Evolutionary conservation across 495 filamentous ascomycete species (phyloP).

Genomic region (Sabuloglossum arenarium): DNA sequence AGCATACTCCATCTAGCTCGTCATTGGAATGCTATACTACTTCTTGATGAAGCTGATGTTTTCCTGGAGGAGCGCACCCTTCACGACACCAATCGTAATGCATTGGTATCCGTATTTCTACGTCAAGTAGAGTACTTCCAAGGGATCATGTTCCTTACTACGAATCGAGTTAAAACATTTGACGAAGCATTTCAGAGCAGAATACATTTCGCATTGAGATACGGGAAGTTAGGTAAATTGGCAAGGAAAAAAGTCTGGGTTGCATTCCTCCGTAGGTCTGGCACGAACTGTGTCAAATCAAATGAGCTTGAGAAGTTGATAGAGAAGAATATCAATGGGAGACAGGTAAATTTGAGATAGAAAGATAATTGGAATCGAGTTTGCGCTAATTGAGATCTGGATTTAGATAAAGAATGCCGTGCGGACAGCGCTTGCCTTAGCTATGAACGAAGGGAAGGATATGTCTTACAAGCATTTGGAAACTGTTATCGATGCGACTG

Average conservation of each 20-base stretch:
- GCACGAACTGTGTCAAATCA: not conserved
- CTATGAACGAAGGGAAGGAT: not conserved
- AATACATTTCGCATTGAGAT: conserved; percentile 24
- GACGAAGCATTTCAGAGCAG: conserved; percentile 29
- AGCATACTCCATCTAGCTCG: not conserved
- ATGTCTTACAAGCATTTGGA: not conserved
- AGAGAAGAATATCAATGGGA: not conserved
- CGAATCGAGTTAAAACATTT: conserved; percentile 25
- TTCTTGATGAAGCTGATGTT: no score
- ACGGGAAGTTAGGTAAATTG: conserved; percentile 3
- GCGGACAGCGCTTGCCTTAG: no score
- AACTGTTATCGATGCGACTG: not conserved
- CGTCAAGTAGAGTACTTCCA: conserved; percentile 29
- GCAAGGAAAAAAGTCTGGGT: not conserved
- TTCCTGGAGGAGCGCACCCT: not conserved
- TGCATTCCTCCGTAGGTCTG: not conserved
- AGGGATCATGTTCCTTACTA: conserved; percentile 29
- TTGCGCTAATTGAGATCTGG: no score
- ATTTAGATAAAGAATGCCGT: no score
- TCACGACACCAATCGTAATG: not conserved
- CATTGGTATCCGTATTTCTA: conserved; percentile 19
- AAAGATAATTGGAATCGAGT: not conserved
- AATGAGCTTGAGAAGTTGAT: not conserved
- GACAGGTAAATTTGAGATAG: not conserved
- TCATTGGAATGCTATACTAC: not conserved